Percentiles rank a stretch among this genome's conserved stretches.
Evolutionary conservation across 2,329 filamentous ascomycete species (phyloP).

Genomic region (Aspergillus novofumigatus): DNA sequence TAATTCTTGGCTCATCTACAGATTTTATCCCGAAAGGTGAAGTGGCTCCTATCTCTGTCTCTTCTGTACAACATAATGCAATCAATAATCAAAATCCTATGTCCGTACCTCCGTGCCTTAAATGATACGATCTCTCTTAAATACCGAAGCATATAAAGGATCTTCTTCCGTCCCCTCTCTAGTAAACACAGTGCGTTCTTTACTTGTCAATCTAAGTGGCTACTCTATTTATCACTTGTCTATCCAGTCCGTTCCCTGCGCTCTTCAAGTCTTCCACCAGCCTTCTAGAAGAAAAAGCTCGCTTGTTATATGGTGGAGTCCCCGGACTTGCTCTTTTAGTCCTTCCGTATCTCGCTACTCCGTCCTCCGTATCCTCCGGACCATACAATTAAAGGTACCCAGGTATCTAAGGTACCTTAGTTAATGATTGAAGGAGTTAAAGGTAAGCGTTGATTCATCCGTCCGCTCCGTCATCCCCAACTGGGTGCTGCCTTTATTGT

Average conservation of each 20-base stretch:
- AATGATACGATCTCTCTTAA: background rate
- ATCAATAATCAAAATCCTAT: background rate
- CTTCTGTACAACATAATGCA: background rate
- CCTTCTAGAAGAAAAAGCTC: background rate
- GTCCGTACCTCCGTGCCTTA: background rate
- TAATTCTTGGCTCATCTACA: background rate
- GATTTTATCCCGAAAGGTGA: background rate
- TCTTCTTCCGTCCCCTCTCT: background rate
- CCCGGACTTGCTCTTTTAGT: constrained; percentile 20
- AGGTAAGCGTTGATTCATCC: background rate
- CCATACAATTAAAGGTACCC: background rate
- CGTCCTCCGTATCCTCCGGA: background rate
- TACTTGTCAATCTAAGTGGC: background rate
- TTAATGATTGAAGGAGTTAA: background rate
- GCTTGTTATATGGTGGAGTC: constrained; percentile 1
- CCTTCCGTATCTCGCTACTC: constrained; percentile 6
- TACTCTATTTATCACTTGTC: too few species aligned
- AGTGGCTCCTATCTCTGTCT: background rate
- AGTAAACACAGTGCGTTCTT: background rate
- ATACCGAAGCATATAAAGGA: background rate
- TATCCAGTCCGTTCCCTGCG: too few species aligned
- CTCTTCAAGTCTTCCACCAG: background rate
- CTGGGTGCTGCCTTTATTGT: background rate
- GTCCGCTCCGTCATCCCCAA: background rate
- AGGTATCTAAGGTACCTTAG: background rate